phyloP scores from a whole-genome alignment of 257 asterid genomes.

The Jacaranda copaia region DNA sequence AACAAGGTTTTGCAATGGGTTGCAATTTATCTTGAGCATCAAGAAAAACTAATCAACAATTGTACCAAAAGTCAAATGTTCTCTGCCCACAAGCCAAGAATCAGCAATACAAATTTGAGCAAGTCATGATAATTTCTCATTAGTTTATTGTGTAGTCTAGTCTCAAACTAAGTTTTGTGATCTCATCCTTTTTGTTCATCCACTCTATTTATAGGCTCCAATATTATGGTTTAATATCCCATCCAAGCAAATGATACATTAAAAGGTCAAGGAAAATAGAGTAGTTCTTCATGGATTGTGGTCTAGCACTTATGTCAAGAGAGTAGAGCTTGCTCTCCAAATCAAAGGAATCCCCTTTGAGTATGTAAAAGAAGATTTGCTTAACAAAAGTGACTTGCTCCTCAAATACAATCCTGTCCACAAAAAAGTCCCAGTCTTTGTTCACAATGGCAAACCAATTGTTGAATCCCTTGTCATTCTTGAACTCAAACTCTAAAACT shows the following conservation, averaged over 20 bases:
- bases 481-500: no score
- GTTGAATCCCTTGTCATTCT: slow-evolving; percentile 44
- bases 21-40: background rate
- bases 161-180: background rate
- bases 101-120: background rate
- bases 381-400: slow-evolving; percentile 44
- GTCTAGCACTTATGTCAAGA: slow-evolving; percentile 49
- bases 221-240: background rate
- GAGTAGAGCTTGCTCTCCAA: slow-evolving; percentile 56
- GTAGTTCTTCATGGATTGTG: slow-evolving; percentile 48
- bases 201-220: background rate
- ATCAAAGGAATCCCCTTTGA: slow-evolving; percentile 53
- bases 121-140: background rate
- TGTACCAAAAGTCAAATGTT: background rate
- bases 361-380: slow-evolving; percentile 53
- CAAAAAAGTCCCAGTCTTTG: slow-evolving; percentile 52
- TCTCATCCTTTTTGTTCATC: background rate
- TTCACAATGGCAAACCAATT: slow-evolving; percentile 51
- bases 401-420: slow-evolving; percentile 48
- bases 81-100: slow-evolving; percentile 10
- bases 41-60: background rate
- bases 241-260: background rate
- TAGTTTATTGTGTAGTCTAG: background rate
- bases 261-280: slow-evolving; percentile 48
- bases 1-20: background rate